Evolutionary conservation across 2,329 filamentous ascomycete species (phyloP).

Genomic region (Pseudogymnoascus sp.): DNA sequence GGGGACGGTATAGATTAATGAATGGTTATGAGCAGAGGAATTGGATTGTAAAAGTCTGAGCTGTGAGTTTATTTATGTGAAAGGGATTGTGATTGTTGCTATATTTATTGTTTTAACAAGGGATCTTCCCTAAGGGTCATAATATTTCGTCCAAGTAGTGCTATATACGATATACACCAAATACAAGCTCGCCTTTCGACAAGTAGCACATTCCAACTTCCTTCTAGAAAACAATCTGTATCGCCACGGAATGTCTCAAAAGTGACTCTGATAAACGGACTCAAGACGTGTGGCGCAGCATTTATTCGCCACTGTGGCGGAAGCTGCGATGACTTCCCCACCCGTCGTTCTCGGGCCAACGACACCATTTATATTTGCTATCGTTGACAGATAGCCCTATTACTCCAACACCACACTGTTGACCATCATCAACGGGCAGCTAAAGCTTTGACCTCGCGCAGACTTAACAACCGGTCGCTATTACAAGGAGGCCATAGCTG

Average conservation of each 20-base stretch:
- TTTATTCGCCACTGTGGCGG: background rate
- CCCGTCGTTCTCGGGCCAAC: background rate
- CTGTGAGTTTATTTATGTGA: background rate
- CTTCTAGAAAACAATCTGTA: background rate
- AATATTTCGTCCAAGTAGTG: too few species aligned
- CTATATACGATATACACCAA: too few species aligned
- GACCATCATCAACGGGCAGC: background rate
- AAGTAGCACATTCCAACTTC: background rate
- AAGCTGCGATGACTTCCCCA: background rate
- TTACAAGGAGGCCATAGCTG: background rate
- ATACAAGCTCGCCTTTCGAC: background rate
- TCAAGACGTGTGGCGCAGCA: background rate
- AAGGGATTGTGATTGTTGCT: background rate
- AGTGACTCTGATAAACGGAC: background rate
- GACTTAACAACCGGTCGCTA: background rate
- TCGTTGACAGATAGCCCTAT: conserved; percentile 1
- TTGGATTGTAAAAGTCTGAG: background rate
- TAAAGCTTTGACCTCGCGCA: background rate
- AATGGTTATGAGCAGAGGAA: background rate
- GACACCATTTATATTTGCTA: background rate
- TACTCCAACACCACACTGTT: background rate
- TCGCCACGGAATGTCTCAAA: background rate
- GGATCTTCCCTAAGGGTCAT: background rate
- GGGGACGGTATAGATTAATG: background rate
- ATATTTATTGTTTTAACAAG: background rate